Base-by-base conservation (phyloP, 2,329 filamentous ascomycete genomes). In the Neofusicoccum cordaticola region DNA sequence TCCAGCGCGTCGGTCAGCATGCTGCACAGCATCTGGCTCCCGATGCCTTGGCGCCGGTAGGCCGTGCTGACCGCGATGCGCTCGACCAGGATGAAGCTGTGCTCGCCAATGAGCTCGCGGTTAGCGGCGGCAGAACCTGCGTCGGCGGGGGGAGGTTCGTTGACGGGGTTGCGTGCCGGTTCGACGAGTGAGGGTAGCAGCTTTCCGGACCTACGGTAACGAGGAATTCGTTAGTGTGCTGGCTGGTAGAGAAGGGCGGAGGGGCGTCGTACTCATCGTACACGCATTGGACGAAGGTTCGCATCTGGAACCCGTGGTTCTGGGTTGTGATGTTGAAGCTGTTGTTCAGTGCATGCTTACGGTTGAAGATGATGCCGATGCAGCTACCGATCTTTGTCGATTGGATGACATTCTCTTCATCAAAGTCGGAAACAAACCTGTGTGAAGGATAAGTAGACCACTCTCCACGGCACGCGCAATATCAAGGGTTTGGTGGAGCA, bases 11-110 rank as follows among this genome's bases (percentile, higher is more conserved):
- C 39, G 41, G 13, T 8, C 9, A 45, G 17, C 48, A 63, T 19
- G 19, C n/a, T 22, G 8, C n/a, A 1, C 9, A 52, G 34, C 22
- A 63, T 34, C 17, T 35, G 3, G 48, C 12, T n/a, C 13, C 47
- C 61, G 50, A 63, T 37, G 17, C 48, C 61, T 2, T 39, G 22
- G 37, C 50, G 61, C 13, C 61, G 48, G 48, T 45, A 17, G 1
- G n/a, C 5, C 12, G 41, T 7, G 27, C 19, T 3, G 2, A 63
- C 61, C 0, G 3, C 3, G 13, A 63, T 27, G 9, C n/a, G n/a
- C 17, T 47, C 39, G 41, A 63, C 1, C 4, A 62, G 19, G 47
- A 62, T 2, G 35, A 62, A 62, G 60, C 60, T 62, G 47, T 51
- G 35, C 19, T 62, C 45, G 60, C 47, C 27, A 19, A 62, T 19